These are phyloP conservation scores for Mrakia gelida DNA, from an alignment of 768 basidiomycete genomes.

Conservation along the genomic window DNA sequence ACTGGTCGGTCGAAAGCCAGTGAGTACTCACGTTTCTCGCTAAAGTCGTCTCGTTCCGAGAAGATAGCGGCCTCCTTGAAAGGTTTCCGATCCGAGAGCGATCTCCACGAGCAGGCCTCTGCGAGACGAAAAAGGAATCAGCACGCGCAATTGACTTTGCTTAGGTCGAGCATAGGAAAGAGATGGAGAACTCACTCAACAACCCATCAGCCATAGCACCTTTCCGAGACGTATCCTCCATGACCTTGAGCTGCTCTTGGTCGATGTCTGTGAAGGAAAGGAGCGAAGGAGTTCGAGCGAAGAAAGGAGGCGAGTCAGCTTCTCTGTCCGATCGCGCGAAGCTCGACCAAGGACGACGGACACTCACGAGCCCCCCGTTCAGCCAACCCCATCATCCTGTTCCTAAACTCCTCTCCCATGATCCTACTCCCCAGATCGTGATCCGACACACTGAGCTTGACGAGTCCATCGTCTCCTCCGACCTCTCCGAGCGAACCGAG, in stretches of 20 bases:
- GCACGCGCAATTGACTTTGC: too few species aligned
- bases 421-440: slow-evolving; percentile 18
- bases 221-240: neutral
- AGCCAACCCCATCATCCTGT: slow-evolving; percentile 10
- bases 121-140: neutral
- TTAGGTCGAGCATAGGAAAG: too few species aligned
- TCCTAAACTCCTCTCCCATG: slow-evolving; percentile 19
- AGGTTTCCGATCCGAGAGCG: neutral
- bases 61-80: neutral
- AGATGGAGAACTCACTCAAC: neutral
- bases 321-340: too few species aligned
- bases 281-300: too few species aligned
- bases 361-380: neutral
- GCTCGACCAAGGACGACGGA: too few species aligned
- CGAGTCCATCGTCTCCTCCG: neutral
- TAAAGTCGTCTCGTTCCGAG: neutral
- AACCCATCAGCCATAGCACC: neutral
- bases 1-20: too few species aligned
- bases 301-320: neutral
- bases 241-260: neutral
- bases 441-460: neutral
- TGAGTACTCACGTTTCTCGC: too few species aligned
- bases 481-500: neutral
- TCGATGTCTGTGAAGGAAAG: neutral
- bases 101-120: slow-evolving; percentile 12